Percentiles rank a stretch among this genome's conserved stretches.
Conservation (phyloP, 1,139 yeast genomes). For the Protomyces macrosporus region DNA sequence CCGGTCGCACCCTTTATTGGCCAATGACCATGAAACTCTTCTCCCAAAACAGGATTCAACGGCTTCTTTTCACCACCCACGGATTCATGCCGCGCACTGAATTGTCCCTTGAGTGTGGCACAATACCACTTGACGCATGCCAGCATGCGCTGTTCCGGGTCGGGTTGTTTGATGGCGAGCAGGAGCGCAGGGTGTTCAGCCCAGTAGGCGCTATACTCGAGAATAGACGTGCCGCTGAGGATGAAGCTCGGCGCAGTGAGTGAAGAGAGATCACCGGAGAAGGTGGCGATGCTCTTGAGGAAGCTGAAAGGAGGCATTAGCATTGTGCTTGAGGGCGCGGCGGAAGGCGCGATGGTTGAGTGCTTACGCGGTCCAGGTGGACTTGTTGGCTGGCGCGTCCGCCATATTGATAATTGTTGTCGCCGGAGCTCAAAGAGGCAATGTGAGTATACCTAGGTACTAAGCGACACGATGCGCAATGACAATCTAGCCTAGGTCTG, state of each 20-base stretch:
- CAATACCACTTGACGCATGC: constrained; percentile 76
- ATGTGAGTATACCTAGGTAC: no score
- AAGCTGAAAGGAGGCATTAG: constrained; percentile 46
- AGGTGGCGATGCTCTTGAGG: constrained; percentile 83
- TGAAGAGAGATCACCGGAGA: constrained; percentile 89
- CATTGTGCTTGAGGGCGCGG: not conserved
- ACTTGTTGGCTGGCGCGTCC: constrained; percentile 7
- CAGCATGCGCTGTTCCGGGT: constrained; percentile 56
- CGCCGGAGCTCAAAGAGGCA: no score
- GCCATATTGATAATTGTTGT: not conserved
- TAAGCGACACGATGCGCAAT: no score
- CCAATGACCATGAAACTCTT: constrained; percentile 87
- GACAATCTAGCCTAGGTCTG: no score
- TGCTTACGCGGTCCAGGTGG: constrained; percentile 15
- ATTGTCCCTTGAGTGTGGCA: constrained; percentile 85
- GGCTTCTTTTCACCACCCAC: constrained; percentile 88
- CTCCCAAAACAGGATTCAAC: constrained; percentile 88
- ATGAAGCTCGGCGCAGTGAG: constrained; percentile 98
- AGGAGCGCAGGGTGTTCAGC: constrained; percentile 81
- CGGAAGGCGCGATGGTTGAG: not conserved
- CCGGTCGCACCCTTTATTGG: not conserved
- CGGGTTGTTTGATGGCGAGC: constrained; percentile 55
- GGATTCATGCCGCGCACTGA: constrained; percentile 80
- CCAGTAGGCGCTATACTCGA: constrained; percentile 82
- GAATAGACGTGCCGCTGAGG: constrained; percentile 78